Evolutionary conservation across 2,329 filamentous ascomycete genomes (phyloP), one percentile per base, ranked within the genome.

Genomic region (Xenosphaeropsis pyriputrescens): DNA sequence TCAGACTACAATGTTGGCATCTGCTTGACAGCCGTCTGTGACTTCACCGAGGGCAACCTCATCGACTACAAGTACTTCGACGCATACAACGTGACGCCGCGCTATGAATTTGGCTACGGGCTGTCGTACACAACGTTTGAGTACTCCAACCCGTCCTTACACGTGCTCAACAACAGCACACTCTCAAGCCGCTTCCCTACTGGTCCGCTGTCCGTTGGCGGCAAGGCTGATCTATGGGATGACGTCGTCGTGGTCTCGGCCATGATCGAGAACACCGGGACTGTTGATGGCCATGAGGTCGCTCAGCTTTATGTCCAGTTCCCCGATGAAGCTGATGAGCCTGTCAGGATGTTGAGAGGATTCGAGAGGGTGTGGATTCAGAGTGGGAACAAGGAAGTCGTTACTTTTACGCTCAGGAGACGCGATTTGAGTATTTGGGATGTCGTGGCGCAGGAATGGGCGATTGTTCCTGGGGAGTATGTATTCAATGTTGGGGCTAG

Each of bases 1-100:
- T 60, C 85, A 84, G 1, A 72, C 72, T 26, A 86, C 75, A 37
- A 82, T 85, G 47, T 69, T 79, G 0, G 76, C 57, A 44, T 59
- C 56, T 51, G 63, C 59, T 32, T 50, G 63, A 38, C 47, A 57
- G 3, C 80, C 81, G 2, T 83, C 91, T 49, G 63, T 76, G 71
- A 85, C 50, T 93, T 85, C 52, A 62, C 66, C 8, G 84, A 91
- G 57, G 84, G 85, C 12, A 66, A 80, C 38, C 85, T 88, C 56
- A 85, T 93, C 50, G 85, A 91, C 58, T 85, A 85, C 61, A 72
- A 80, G 30, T 65, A 78, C 47, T 85, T 91, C 38, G 85, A 93
- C 58, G 50, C 59, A 1, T 55, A 61, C 32, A 58, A 70, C 44
- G 68, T 74, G 41, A 70, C 72, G 4, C 82, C 84, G 1, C 70